Base-by-base conservation (phyloP, 257 asterid species). In the Orobanche coerulescens region DNA sequence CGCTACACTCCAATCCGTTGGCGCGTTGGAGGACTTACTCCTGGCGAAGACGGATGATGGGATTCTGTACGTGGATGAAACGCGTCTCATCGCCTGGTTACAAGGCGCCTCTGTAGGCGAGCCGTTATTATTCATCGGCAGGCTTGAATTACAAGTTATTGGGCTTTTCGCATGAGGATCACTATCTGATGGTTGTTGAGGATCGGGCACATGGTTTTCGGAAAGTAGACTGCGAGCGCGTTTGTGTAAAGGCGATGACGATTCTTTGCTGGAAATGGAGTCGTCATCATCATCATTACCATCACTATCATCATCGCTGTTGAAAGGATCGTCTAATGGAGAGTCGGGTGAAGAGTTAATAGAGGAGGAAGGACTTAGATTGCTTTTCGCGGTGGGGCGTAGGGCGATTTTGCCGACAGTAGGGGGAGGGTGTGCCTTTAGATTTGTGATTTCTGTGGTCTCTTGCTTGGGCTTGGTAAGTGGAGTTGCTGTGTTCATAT, bases 1-100 rank as follows among this genome's bases (percentile, higher is more conserved):
- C 12, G 80, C 64, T 14, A 54, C 65, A 40, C 92, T 84, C 92
- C 92, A 81, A 0, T 84, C 85, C 48, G 47, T 63, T 0, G 77
- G 81, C 15, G 74, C 49, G 1, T 7, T 26, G 1, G 61, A 60
- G 1, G 86, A 73, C 52, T 47, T 54, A 12, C 59, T 70, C 15
- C 73, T 69, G 0, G 65, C 71, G 23, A 81, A 84, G 10, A 81
- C 92, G 0, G 73, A 61, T 3, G 86, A 26, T 0, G 88, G 92
- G 28, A 81, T 81, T 22, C 87, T 50, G 50, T 83, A 64, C 0
- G 16, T 4, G 1, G 74, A 6, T 1, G 73, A 44, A 1, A 22
- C 28, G 13, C 63, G 62, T 63, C 78, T 82, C 84, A 80, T 80
- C 30, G 58, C 71, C 47, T 79, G 89, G 2, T 33, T 47, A 0